These are phyloP conservation scores for Aristolochia contorta DNA, from an alignment of 164 flowering plant genomes.

Conservation along the genomic window DNA sequence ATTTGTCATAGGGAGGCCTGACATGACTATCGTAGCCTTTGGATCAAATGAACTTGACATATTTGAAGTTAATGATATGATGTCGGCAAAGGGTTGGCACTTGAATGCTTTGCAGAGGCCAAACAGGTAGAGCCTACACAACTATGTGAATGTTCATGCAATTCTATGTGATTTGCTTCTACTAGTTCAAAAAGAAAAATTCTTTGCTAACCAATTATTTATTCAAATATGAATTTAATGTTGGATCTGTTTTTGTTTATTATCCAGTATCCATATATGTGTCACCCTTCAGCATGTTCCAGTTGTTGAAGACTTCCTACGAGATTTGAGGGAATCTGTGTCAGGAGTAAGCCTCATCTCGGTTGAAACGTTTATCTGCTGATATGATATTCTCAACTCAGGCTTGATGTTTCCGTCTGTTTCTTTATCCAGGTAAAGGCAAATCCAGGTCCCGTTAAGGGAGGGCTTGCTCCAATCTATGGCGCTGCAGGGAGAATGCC, in stretches of 20 bases:
- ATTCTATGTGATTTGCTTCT: too few relatives aligned
- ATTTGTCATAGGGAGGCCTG: conserved; percentile 78
- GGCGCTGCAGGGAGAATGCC: conserved; percentile 96
- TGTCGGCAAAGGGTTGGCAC: conserved; percentile 96
- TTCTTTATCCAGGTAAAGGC: conserved; percentile 50
- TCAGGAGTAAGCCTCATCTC: conserved; percentile 49
- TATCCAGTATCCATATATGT: conserved; percentile 81
- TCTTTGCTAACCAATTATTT: too few relatives aligned
- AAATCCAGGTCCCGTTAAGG: conserved; percentile 82
- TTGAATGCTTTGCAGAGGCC: conserved; percentile 92
- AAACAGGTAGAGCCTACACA: conserved; percentile 51
- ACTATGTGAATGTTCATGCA: too few relatives aligned
- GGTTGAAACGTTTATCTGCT: too few relatives aligned
- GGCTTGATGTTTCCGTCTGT: not conserved
- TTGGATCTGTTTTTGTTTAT: not conserved
- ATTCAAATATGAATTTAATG: too few relatives aligned
- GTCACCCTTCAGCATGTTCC: conserved; percentile 90
- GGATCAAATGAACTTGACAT: conserved; percentile 75
- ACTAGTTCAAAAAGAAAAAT: too few relatives aligned
- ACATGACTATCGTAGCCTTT: conserved; percentile 89
- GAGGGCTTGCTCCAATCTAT: conserved; percentile 91
- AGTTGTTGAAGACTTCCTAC: conserved; percentile 54
- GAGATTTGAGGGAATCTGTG: conserved; percentile 63
- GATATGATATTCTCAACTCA: too few relatives aligned
- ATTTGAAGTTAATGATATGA: conserved; percentile 82